A percentile compares a stretch with the other conserved stretches of the same genome.
phyloP scores from a whole-genome alignment of 73 alveolate genomes.

The Uronychia setigera region DNA sequence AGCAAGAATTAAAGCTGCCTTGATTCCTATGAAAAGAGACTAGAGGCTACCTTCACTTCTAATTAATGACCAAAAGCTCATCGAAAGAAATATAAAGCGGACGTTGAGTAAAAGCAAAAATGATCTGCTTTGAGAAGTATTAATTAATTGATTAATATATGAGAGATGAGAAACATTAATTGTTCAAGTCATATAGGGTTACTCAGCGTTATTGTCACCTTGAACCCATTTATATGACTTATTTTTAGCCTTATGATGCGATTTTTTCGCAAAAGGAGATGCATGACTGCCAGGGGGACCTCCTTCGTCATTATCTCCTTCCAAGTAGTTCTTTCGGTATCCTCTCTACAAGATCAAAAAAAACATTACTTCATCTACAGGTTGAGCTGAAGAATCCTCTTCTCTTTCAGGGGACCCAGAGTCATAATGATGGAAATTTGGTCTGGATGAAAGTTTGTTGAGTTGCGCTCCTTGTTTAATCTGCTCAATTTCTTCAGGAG shows the following conservation, averaged over 20 bases:
- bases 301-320: neutral
- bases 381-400: neutral
- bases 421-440: neutral
- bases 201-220: too few species aligned
- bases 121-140: too few species aligned
- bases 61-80: too few species aligned
- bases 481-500: neutral
- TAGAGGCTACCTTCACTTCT: too few species aligned
- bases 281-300: neutral
- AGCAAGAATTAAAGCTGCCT: too few species aligned
- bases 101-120: slow-evolving; percentile 6
- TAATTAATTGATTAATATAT: too few species aligned
- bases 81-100: neutral
- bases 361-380: neutral
- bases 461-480: neutral
- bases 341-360: neutral
- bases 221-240: neutral
- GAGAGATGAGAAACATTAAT: too few species aligned
- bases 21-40: too few species aligned
- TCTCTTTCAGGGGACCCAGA: slow-evolving; percentile 1
- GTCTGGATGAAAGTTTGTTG: neutral
- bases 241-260: neutral
- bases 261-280: neutral
- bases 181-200: too few species aligned
- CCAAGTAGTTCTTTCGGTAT: neutral